These are phyloP conservation scores for Lentinula sp. DNA, from an alignment of 768 basidiomycete species.

Conservation along the genomic window DNA sequence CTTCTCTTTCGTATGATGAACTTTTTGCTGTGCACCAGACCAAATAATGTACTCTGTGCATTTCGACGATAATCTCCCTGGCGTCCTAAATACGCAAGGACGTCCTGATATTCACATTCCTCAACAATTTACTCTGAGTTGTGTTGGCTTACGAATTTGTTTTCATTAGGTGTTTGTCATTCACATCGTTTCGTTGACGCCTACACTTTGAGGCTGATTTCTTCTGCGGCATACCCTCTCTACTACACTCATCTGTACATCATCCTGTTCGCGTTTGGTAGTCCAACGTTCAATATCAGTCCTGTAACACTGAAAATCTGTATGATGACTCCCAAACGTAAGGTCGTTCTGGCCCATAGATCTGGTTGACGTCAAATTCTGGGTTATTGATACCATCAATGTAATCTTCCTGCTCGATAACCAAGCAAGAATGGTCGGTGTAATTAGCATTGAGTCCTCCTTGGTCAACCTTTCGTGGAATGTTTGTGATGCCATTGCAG, in stretches of 20 bases:
- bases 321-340: constrained; percentile 36
- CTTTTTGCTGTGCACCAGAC: constrained; percentile 55
- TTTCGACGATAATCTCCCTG: constrained; percentile 43
- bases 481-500: too few relatives aligned
- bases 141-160: neutral
- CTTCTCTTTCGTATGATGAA: constrained; percentile 30
- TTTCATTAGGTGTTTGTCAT: too few relatives aligned
- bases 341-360: constrained; percentile 12
- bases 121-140: neutral
- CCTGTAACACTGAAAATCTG: neutral
- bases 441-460: constrained; percentile 31
- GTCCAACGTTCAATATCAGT: too few relatives aligned
- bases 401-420: constrained; percentile 12
- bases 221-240: too few relatives aligned
- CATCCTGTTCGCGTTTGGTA: too few relatives aligned
- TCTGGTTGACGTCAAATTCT: constrained; percentile 28
- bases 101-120: constrained; percentile 33
- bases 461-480: constrained; percentile 29
- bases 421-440: constrained; percentile 32
- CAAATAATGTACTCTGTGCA: constrained; percentile 30
- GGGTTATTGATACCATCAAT: constrained; percentile 21
- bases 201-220: too few relatives aligned
- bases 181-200: too few relatives aligned
- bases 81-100: constrained; percentile 46
- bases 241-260: too few relatives aligned